Conservation (phyloP, 441 rosid genomes). For the Bruguiera hainesii region DNA sequence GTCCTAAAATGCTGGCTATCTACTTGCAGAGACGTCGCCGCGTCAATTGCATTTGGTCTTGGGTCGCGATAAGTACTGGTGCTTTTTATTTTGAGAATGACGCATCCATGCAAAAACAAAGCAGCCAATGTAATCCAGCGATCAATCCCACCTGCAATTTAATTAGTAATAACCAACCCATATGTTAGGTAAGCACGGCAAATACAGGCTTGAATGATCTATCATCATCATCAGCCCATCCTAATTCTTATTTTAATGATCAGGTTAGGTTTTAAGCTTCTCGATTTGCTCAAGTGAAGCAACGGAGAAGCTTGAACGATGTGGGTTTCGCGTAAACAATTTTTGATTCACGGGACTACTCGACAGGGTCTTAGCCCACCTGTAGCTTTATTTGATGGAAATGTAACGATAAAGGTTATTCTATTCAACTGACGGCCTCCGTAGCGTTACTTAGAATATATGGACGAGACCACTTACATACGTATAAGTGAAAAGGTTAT, state of each 20-base stretch:
- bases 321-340: no score
- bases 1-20: not conserved
- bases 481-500: no score
- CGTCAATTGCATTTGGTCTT: slow-evolving; percentile 9
- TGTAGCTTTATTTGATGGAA: no score
- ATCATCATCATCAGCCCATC: not conserved
- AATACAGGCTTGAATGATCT: not conserved
- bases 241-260: not conserved
- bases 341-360: no score
- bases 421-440: no score
- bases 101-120: slow-evolving; percentile 7
- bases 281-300: no score
- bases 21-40: not conserved
- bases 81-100: slow-evolving; percentile 6
- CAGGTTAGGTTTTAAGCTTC: not conserved
- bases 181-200: slow-evolving; percentile 13
- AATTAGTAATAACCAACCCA: not conserved
- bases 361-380: no score
- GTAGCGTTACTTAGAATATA: no score
- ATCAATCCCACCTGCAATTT: not conserved
- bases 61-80: not conserved
- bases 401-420: no score
- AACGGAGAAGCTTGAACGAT: no score
- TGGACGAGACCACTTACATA: no score
- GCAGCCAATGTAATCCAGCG: not conserved